Percentiles rank a stretch among this genome's conserved stretches.
These are phyloP conservation scores for Lentinus tigrinus DNA, from an alignment of 768 basidiomycete genomes.

Conservation along the genomic window DNA sequence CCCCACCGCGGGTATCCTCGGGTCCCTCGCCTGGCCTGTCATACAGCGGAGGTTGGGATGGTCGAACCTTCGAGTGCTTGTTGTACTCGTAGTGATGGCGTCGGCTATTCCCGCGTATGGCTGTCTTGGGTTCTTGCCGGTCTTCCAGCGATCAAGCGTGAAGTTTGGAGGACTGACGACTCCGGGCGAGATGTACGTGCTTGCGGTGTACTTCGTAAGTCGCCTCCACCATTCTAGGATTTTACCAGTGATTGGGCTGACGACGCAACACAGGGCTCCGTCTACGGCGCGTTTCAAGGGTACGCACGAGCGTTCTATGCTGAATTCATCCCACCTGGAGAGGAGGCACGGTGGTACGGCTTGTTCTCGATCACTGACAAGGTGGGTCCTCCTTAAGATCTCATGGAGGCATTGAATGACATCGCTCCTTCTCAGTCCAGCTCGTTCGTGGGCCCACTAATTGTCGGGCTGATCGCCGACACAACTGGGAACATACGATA, in stretches of 20 bases:
- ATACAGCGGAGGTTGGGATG: constrained; percentile 65
- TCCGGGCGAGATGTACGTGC: constrained; percentile 78
- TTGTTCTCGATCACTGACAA: constrained; percentile 92
- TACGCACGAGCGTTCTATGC: constrained; percentile 88
- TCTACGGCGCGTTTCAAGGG: constrained; percentile 90
- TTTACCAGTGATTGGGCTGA: too few species aligned
- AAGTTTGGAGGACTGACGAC: constrained; percentile 76
- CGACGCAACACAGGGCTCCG: constrained; percentile 42
- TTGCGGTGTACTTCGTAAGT: constrained; percentile 79
- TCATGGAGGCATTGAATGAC: background rate
- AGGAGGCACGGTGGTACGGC: constrained; percentile 88
- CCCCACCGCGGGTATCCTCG: constrained; percentile 74
- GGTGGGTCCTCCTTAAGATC: constrained; percentile 36
- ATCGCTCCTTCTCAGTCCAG: constrained; percentile 57
- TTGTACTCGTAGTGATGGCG: constrained; percentile 65
- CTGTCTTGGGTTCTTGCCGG: constrained; percentile 70
- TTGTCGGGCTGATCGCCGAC: constrained; percentile 88
- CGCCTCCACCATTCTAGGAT: too few species aligned
- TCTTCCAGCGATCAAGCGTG: constrained; percentile 40
- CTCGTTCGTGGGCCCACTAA: constrained; percentile 87
- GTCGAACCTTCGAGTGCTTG: constrained; percentile 67
- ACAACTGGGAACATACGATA: constrained; percentile 89
- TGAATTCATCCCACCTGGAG: constrained; percentile 80
- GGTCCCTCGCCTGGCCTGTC: constrained; percentile 78
- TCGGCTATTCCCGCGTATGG: constrained; percentile 77